Conservation (phyloP, 2,329 filamentous ascomycete species). For the Aspergillus proliferans region DNA sequence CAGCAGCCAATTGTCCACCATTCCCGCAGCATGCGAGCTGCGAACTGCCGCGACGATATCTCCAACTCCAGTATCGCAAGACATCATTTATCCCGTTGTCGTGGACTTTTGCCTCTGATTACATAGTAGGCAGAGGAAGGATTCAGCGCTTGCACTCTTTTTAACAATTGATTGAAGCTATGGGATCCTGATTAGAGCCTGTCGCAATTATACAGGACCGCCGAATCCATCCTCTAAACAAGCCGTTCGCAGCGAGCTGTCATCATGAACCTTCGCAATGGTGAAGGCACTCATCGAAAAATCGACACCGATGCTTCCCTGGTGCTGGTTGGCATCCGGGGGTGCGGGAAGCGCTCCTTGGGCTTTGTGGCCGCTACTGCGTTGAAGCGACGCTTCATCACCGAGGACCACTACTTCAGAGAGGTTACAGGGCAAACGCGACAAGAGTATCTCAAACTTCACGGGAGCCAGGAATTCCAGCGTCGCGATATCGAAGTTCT, state of each 20-base stretch:
- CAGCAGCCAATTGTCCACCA: not conserved
- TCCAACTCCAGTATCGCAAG: not conserved
- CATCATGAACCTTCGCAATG: constrained; percentile 12
- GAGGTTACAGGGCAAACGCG: constrained; percentile 36
- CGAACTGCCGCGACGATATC: not conserved
- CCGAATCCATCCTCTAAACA: not conserved
- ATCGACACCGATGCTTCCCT: constrained; percentile 36
- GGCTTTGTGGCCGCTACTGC: constrained; percentile 40
- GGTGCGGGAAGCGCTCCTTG: constrained; percentile 39
- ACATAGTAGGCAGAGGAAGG: not conserved
- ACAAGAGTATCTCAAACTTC: constrained; percentile 35
- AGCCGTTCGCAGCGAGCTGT: not conserved
- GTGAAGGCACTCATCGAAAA: constrained; percentile 14
- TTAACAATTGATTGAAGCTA: not conserved
- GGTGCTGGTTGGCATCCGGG: constrained; percentile 38
- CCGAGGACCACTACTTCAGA: constrained; percentile 41
- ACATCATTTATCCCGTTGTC: not conserved
- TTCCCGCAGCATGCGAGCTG: constrained; percentile 1
- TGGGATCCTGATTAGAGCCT: not conserved
- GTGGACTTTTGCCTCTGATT: not conserved
- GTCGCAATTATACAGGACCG: not conserved
- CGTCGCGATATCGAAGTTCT: constrained; percentile 37
- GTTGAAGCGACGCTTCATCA: constrained; percentile 38
- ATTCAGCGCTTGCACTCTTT: not conserved
- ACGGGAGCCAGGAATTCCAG: constrained; percentile 39